These are phyloP conservation scores for Cupressus sempervirens DNA, from an alignment of 75 land plant species.

Conservation along the genomic window DNA sequence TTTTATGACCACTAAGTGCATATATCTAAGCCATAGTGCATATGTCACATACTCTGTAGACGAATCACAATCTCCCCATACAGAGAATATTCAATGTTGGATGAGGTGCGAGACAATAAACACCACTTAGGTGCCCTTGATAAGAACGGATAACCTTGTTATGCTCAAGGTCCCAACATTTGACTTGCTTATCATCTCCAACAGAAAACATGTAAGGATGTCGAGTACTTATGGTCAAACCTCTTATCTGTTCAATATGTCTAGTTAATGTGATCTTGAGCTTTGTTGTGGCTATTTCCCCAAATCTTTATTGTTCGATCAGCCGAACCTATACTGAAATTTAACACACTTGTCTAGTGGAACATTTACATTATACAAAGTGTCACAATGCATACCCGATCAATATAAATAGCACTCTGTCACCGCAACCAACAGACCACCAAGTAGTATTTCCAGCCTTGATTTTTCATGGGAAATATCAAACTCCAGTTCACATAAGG, in stretches of 20 bases:
- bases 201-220: conserved; percentile 98
- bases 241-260: conserved; percentile 97
- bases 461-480: no score
- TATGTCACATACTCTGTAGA: conserved; percentile 99
- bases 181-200: conserved; percentile 98
- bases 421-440: no score
- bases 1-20: conserved; percentile 95
- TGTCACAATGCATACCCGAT: no score
- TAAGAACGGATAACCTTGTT: conserved; percentile 97
- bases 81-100: conserved; percentile 89
- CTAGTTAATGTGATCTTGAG: conserved; percentile 94
- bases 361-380: no score
- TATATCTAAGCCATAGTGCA: conserved; percentile 87
- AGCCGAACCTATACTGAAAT: no score
- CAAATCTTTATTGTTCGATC: conserved; percentile 50
- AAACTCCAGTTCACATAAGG: no score
- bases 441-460: no score
- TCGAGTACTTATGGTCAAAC: conserved; percentile 83
- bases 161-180: conserved; percentile 99
- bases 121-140: conserved; percentile 99
- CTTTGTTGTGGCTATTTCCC: conserved; percentile 81
- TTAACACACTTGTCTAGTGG: no score
- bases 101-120: conserved; percentile 93
- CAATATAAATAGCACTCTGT: no score
- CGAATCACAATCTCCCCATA: conserved; percentile 99